These are phyloP conservation scores for Cystobasidiaceae sp. DNA, from an alignment of 1,284 basidiomycete genomes.

Conservation along the genomic window DNA sequence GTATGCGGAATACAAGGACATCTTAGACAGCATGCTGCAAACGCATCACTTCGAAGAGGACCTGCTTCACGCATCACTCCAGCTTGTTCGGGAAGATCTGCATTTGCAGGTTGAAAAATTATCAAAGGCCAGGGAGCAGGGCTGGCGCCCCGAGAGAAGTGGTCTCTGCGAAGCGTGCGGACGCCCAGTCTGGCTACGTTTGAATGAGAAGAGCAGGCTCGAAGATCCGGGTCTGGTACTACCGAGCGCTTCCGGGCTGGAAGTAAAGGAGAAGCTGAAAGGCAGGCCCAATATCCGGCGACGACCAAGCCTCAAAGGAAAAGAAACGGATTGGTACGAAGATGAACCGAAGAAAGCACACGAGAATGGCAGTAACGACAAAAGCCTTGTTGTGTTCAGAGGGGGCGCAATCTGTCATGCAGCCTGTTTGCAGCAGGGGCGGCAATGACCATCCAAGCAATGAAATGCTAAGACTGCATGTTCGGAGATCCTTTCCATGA, in stretches of 20 bases:
- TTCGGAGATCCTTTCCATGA: too few relatives aligned
- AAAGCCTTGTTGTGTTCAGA: slow-evolving; percentile 22
- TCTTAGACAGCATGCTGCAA: slow-evolving; percentile 88
- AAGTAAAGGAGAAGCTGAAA: slow-evolving; percentile 34
- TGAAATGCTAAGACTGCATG: too few relatives aligned
- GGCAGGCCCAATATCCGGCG: slow-evolving; percentile 37
- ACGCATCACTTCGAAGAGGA: slow-evolving; percentile 88
- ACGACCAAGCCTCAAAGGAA: slow-evolving; percentile 41
- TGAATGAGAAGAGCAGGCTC: slow-evolving; percentile 31
- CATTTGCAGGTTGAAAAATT: slow-evolving; percentile 62
- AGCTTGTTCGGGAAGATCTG: slow-evolving; percentile 74
- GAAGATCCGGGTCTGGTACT: slow-evolving; percentile 33
- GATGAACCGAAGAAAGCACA: neutral
- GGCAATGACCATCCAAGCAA: too few relatives aligned
- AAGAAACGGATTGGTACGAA: slow-evolving; percentile 41
- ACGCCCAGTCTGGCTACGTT: slow-evolving; percentile 15
- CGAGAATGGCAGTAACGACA: neutral
- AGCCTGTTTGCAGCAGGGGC: slow-evolving; percentile 10
- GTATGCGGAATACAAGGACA: slow-evolving; percentile 85
- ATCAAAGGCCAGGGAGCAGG: slow-evolving; percentile 44
- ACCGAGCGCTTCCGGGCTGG: slow-evolving; percentile 32
- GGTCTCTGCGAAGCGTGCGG: slow-evolving; percentile 35
- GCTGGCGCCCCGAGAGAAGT: slow-evolving; percentile 44
- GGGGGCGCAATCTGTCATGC: slow-evolving; percentile 24
- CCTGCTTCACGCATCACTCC: slow-evolving; percentile 79